Evolutionary conservation across 2,329 filamentous ascomycete genomes (phyloP), one percentile per base, ranked within the genome.

Genomic region (Colletotrichum sp.): DNA sequence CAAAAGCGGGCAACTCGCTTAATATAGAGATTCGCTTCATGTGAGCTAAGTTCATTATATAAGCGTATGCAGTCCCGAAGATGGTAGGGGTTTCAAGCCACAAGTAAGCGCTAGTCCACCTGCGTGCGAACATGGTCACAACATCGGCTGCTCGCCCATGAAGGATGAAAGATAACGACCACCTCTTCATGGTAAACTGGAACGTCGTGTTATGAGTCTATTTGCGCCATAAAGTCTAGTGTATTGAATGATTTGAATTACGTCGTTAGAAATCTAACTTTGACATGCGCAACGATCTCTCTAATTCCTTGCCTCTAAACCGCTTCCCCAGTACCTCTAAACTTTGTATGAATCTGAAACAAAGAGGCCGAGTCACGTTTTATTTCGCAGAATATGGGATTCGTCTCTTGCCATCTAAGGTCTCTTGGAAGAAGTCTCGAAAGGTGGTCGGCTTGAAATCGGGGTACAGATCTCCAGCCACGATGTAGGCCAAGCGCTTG

Each of bases 301-400:
- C 9, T 7, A n/a, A 49, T 49, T 4, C 3, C 18, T 7, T 0
- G 18, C 18, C 5, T 49, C 1, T 12, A 10, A n/a, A n/a, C 2
- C n/a, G 39, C 39, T 10, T 49, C 39, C 3, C 0, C 1, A 44
- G 36, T 2, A 5, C 36, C 0, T 44, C 16, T 44, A 10, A 44
- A 10, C 16, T 18, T 10, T 10, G 16, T 18, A 18, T 9, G 5
- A 44, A 44, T 44, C 16, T 18, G 36, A 44, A 1, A 44, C 4
- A 5, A 44, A 5, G 16, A 44, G 16, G 8, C 36, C 0, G 36
- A 44, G 2, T 3, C 16, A 18, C 16, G 36, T 0, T 44, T 44
- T 5, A 44, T 6, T 18, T 44, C 5, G 16, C 2, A 44, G 16
- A 44, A n/a, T 44, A 44, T 44, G 18, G 39, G 18, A 44, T 44